A percentile compares a stretch with the other conserved stretches of the same genome.
These are phyloP conservation scores for Pythium plurisporium DNA, from an alignment of 352 stramenopile species.

Conservation along the genomic window DNA sequence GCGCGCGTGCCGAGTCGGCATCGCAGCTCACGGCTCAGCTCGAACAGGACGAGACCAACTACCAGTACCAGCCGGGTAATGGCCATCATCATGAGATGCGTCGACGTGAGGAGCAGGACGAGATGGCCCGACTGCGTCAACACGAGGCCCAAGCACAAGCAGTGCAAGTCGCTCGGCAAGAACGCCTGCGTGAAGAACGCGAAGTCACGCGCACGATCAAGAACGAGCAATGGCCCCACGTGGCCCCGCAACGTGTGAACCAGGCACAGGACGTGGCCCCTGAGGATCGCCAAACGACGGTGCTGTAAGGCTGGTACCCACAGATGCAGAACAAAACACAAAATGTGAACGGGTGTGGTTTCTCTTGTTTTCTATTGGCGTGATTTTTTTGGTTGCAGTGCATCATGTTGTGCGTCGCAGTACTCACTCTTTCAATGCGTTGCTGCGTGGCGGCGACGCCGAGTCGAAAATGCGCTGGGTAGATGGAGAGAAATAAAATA, in stretches of 20 bases:
- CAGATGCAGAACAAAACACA: background rate
- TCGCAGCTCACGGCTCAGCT: conserved; percentile 56
- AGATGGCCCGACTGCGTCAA: background rate
- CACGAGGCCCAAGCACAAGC: conserved; percentile 5
- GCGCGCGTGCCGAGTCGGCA: conserved; percentile 54
- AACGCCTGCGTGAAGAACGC: background rate
- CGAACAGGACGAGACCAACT: conserved; percentile 20
- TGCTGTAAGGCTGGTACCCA: conserved; percentile 6
- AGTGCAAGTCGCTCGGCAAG: background rate
- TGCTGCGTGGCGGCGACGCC: too few species aligned
- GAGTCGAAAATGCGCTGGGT: background rate
- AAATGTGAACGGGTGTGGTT: too few species aligned
- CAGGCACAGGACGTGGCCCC: background rate
- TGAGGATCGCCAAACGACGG: conserved; percentile 7
- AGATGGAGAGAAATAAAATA: conserved; percentile 21
- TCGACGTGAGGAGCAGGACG: background rate
- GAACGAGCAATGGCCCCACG: too few species aligned
- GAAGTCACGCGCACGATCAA: background rate
- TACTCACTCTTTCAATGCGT: background rate
- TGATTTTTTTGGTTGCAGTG: background rate
- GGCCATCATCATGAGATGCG: background rate
- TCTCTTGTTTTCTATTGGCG: background rate
- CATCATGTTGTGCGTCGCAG: background rate
- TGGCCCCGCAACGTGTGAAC: background rate
- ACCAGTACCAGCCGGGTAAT: conserved; percentile 2